Conservation (phyloP, 306 rosid species). For the Quercus engelmannii region DNA sequence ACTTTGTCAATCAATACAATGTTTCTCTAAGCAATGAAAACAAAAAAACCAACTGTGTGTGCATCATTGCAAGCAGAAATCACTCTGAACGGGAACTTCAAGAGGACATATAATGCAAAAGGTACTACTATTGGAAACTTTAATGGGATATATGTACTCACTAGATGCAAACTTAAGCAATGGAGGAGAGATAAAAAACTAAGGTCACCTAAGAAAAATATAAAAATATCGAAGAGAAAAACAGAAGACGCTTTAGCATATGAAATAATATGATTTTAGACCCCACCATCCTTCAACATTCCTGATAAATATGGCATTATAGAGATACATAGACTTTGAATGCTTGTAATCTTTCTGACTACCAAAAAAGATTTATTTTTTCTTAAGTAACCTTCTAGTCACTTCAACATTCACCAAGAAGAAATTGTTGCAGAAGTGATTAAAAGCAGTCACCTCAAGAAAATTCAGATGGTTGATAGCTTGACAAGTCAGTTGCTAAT, state of each 20-base stretch:
- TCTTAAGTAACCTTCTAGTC: neutral
- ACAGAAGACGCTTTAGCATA: neutral
- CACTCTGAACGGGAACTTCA: neutral
- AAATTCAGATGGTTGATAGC: neutral
- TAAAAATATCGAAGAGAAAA: neutral
- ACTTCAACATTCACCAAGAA: neutral
- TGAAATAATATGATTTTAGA: neutral
- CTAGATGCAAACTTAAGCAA: conserved; percentile 8
- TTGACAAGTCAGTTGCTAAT: neutral
- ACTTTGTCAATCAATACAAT: conserved; percentile 11
- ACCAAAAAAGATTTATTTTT: neutral
- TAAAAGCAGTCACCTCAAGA: neutral
- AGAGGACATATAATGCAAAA: neutral
- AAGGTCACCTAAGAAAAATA: conserved; percentile 1
- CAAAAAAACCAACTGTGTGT: conserved; percentile 10
- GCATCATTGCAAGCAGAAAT: conserved; percentile 3
- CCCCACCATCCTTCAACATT: neutral
- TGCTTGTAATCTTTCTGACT: neutral
- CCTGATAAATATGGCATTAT: neutral
- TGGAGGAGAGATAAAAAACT: neutral
- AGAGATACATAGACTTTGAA: neutral
- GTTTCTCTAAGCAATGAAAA: conserved; percentile 21
- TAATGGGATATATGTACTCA: neutral
- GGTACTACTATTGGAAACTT: neutral
- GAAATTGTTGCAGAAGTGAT: neutral